Evolutionary conservation across 2,329 filamentous ascomycete species (phyloP).

Genomic region (Cladosporium colombiae): DNA sequence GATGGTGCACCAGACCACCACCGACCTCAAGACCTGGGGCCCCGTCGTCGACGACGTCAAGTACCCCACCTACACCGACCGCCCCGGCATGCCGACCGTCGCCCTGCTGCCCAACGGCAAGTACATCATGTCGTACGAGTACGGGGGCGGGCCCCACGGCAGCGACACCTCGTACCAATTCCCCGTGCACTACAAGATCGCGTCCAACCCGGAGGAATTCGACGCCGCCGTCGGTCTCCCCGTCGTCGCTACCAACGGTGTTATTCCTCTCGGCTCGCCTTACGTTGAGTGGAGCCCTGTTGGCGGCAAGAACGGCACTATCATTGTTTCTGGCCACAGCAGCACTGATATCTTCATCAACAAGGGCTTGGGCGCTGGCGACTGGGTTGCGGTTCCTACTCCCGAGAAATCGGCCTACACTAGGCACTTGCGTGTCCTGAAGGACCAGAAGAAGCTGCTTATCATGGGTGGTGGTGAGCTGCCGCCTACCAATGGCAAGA

Average conservation of each 20-base stretch:
- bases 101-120: slow-evolving; percentile 40
- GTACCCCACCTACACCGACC: slow-evolving; percentile 62
- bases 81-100: slow-evolving; percentile 69
- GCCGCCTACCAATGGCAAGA: slow-evolving; percentile 10
- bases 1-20: slow-evolving; percentile 64
- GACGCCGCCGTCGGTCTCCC: slow-evolving; percentile 41
- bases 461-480: slow-evolving; percentile 17
- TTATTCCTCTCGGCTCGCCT: slow-evolving; percentile 47
- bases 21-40: slow-evolving; percentile 63
- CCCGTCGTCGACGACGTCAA: slow-evolving; percentile 62
- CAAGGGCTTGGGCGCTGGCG: slow-evolving; percentile 12
- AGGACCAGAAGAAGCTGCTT: slow-evolving; percentile 17
- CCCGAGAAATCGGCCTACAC: slow-evolving; percentile 12
- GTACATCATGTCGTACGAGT: slow-evolving; percentile 67
- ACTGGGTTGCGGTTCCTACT: slow-evolving; percentile 8
- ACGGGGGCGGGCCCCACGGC: slow-evolving; percentile 53
- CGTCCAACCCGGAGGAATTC: slow-evolving; percentile 49
- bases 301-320: slow-evolving; percentile 50
- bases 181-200: slow-evolving; percentile 52
- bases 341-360: slow-evolving; percentile 12
- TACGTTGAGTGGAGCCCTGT: slow-evolving; percentile 54
- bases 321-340: slow-evolving; percentile 42
- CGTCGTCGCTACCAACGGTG: slow-evolving; percentile 47
- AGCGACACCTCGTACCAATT: slow-evolving; percentile 39
- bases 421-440: slow-evolving; percentile 11